Evolutionary conservation across 2,329 filamentous ascomycete species (phyloP).

Genomic region (Paecilomyces niveus): DNA sequence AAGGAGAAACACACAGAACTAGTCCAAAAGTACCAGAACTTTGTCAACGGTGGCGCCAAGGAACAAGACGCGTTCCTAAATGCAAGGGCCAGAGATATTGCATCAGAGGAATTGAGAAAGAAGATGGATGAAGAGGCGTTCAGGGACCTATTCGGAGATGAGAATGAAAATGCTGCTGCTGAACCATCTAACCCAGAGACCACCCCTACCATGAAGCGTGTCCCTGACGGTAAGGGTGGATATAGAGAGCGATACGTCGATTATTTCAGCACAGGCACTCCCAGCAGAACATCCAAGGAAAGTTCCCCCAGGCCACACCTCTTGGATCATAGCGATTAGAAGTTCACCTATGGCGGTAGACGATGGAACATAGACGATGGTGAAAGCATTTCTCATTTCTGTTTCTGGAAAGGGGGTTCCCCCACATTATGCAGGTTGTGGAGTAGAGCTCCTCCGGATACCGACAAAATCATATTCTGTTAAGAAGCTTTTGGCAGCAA

Average conservation of each 20-base stretch:
- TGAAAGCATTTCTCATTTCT: background rate
- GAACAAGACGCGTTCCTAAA: slow-evolving; percentile 18
- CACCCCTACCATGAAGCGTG: background rate
- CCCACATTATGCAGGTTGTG: background rate
- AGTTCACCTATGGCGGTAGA: background rate
- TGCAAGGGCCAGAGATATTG: slow-evolving; percentile 6
- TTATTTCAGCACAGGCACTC: background rate
- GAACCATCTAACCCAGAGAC: background rate
- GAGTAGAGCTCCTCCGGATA: background rate
- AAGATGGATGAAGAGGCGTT: slow-evolving; percentile 11
- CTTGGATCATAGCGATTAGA: slow-evolving; percentile 2
- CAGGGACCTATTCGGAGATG: slow-evolving; percentile 10
- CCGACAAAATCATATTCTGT: background rate
- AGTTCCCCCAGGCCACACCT: slow-evolving; percentile 3
- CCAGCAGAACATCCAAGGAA: background rate
- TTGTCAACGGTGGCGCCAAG: slow-evolving; percentile 22
- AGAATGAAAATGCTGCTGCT: background rate
- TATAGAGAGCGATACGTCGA: background rate
- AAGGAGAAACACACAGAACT: slow-evolving; percentile 6
- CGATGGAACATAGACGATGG: background rate
- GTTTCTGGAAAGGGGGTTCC: background rate
- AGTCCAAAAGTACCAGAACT: slow-evolving; percentile 18
- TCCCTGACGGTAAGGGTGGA: slow-evolving; percentile 1
- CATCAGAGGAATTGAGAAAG: slow-evolving; percentile 7
- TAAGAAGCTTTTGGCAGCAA: background rate